phyloP scores from a whole-genome alignment of 2,329 filamentous ascomycete species.

The Cordyceps militaris region DNA sequence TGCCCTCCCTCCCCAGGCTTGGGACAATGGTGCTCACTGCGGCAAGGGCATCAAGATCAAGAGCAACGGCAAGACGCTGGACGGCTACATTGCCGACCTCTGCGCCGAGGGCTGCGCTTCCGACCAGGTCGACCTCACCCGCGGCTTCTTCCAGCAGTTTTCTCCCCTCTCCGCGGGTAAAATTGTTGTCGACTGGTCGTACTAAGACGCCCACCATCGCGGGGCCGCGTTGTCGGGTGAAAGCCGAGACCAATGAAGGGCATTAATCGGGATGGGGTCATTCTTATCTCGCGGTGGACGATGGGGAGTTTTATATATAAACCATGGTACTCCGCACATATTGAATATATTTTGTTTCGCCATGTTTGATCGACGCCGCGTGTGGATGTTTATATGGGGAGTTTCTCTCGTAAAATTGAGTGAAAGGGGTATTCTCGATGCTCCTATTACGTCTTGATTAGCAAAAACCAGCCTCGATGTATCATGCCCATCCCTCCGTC shows the following conservation, averaged over 20 bases:
- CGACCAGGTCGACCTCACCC: background rate
- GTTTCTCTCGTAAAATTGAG: too few relatives aligned
- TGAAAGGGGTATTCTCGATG: too few relatives aligned
- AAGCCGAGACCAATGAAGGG: background rate
- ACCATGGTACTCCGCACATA: background rate
- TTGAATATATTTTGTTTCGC: background rate
- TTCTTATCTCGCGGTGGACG: background rate
- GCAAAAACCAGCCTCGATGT: background rate
- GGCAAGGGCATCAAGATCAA: constrained; percentile 3
- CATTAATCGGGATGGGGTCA: background rate
- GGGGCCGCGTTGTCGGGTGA: background rate
- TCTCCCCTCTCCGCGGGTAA: background rate
- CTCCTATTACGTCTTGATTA: background rate
- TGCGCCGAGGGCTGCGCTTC: background rate
- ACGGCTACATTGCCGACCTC: background rate
- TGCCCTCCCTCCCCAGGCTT: background rate
- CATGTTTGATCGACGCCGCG: background rate
- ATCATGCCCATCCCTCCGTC: too few relatives aligned
- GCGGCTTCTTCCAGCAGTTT: constrained; percentile 8
- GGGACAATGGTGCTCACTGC: background rate
- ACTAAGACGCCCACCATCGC: background rate
- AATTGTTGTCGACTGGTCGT: constrained; percentile 4
- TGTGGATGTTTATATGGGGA: too few relatives aligned
- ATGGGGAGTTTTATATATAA: background rate
- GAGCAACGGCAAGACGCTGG: background rate